A percentile compares a stretch with the other conserved stretches of the same genome.
phyloP scores from a whole-genome alignment of 306 rosid genomes.

The Casuarina cunninghamiana region DNA sequence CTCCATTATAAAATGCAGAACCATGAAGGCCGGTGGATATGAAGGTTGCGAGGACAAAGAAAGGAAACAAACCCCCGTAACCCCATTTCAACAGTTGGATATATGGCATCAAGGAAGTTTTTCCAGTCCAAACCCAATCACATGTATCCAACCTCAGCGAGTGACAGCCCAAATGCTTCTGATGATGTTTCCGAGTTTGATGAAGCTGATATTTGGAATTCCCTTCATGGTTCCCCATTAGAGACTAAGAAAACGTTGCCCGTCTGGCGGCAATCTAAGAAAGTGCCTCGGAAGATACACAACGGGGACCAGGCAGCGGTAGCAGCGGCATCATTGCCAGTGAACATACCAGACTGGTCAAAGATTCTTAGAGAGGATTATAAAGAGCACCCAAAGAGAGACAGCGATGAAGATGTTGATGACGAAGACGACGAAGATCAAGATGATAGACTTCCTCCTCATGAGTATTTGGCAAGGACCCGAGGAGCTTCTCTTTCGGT shows the following conservation, averaged over 20 bases:
- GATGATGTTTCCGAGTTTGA: slow-evolving; percentile 50
- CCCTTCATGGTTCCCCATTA: background rate
- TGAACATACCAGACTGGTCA: slow-evolving; percentile 85
- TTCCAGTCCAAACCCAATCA: slow-evolving; percentile 42
- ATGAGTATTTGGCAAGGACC: slow-evolving; percentile 75
- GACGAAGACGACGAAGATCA: slow-evolving; percentile 2
- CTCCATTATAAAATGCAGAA: slow-evolving; percentile 27
- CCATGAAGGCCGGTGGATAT: background rate
- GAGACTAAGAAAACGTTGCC: slow-evolving; percentile 27
- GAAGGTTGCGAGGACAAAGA: background rate
- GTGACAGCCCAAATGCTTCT: slow-evolving; percentile 20
- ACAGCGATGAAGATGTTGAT: slow-evolving; percentile 25
- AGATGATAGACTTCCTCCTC: slow-evolving; percentile 60
- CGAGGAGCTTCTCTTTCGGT: slow-evolving; percentile 82
- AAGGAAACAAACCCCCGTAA: background rate
- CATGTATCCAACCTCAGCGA: slow-evolving; percentile 42
- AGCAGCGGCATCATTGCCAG: slow-evolving; percentile 56
- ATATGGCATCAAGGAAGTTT: slow-evolving; percentile 72
- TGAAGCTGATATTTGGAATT: slow-evolving; percentile 58
- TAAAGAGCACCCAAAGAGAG: slow-evolving; percentile 36
- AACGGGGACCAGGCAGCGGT: background rate
- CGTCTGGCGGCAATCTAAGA: slow-evolving; percentile 32
- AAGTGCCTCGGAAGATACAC: slow-evolving; percentile 20
- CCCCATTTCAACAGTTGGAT: background rate
- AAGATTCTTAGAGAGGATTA: slow-evolving; percentile 66